Base-by-base conservation (phyloP, 257 asterid species). In the Orobanche coerulescens region DNA sequence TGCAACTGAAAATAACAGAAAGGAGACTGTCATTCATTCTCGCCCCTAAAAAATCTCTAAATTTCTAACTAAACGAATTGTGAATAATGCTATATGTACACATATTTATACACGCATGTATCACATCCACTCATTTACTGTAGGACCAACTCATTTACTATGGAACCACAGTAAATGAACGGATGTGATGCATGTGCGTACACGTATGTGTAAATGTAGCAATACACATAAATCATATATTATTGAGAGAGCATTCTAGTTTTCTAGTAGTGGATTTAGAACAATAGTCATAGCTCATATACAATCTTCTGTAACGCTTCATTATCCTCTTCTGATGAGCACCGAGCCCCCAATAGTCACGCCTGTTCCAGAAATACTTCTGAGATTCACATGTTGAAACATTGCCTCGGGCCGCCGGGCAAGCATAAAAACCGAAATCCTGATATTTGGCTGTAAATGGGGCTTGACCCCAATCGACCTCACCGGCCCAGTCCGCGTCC, bases 201-300 rank as follows among this genome's bases (percentile, higher is more conserved):
- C n/a, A n/a, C n/a, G n/a, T n/a, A n/a, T n/a, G n/a, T n/a, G n/a
- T n/a, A n/a, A n/a, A n/a, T n/a, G n/a, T n/a, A n/a, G n/a, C n/a
- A n/a, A n/a, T n/a, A n/a, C n/a, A n/a, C n/a, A n/a, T n/a, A n/a
- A n/a, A n/a, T n/a, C n/a, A n/a, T n/a, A n/a, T n/a, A n/a, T n/a
- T n/a, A n/a, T 66, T 62, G 14, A 66, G 49, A 0, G 58, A 43
- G 34, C 90, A 83, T 28, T 83, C 86, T 0, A 62, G 79, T 49
- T 71, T 62, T 6, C 70, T 25, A 2, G 73, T 62, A 1, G 61
- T 2, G 1, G 20, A 22, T 0, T 25, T 9, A 1, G 62, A 13
- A 37, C 86, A 83, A 56, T 83, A 83, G 49, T 83, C 90, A 48
- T 71, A 78, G 4, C 11, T 20, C 79, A 78, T 72, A 26, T 16